A percentile compares a stretch with the other conserved stretches of the same genome.
phyloP scores from a whole-genome alignment of 176 grass and related monocot genomes.

The Oryza rufipogon region DNA sequence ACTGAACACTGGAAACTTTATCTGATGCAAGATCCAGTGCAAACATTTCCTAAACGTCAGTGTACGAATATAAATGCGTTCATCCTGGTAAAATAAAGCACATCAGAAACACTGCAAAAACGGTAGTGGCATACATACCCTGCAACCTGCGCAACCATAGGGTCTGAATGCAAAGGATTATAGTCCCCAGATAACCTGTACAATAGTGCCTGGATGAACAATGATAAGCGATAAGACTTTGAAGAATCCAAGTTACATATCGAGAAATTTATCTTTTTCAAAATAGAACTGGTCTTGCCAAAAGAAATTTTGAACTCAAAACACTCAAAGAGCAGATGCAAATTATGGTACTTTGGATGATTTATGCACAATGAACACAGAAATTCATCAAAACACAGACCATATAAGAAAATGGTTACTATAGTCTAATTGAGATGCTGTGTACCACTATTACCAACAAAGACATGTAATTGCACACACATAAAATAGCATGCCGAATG shows the following conservation, averaged over 20 bases:
- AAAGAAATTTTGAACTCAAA: no score
- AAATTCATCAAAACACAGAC: background rate
- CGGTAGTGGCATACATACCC: conserved; percentile 73
- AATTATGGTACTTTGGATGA: background rate
- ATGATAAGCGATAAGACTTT: conserved; percentile 16
- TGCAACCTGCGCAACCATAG: conserved; percentile 74
- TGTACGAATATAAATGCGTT: background rate
- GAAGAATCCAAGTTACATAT: conserved; percentile 11
- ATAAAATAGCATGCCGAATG: conserved; percentile 8
- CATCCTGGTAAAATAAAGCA: background rate
- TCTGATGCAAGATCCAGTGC: background rate
- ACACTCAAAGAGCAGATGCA: background rate
- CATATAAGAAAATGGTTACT: background rate
- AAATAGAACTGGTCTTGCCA: background rate
- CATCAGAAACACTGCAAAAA: background rate
- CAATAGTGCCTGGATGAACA: conserved; percentile 64
- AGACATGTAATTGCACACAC: background rate
- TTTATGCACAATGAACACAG: conserved; percentile 15
- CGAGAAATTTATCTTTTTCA: conserved; percentile 1
- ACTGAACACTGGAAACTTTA: conserved; percentile 2
- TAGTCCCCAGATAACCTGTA: conserved; percentile 95
- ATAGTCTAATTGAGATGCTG: background rate
- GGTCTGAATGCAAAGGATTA: conserved; percentile 96
- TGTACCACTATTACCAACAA: background rate
- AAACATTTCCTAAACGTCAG: background rate